Conservation (phyloP, 2,329 filamentous ascomycete species). For the Ilyonectria robusta region DNA sequence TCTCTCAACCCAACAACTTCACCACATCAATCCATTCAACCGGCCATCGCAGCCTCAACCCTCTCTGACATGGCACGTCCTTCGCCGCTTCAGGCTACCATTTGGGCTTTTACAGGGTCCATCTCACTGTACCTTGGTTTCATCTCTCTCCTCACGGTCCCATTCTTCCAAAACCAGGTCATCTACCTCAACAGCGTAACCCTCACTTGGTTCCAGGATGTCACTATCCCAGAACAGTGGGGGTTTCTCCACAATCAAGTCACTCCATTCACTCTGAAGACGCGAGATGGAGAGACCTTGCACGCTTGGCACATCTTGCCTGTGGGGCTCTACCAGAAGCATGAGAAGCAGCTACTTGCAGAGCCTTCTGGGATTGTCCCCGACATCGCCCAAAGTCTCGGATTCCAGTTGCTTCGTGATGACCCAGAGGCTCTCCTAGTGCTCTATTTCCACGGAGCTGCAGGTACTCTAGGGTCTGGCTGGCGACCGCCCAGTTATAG, state of each 20-base stretch:
- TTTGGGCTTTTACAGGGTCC: neutral
- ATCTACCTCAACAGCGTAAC: constrained; percentile 67
- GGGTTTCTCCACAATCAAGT: constrained; percentile 80
- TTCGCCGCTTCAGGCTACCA: neutral
- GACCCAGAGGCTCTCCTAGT: constrained; percentile 61
- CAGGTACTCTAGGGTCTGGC: constrained; percentile 69
- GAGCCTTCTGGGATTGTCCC: constrained; percentile 26
- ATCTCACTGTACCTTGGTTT: neutral
- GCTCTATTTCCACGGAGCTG: constrained; percentile 69
- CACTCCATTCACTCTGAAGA: constrained; percentile 76
- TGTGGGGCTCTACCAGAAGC: constrained; percentile 57
- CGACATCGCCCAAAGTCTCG: constrained; percentile 40
- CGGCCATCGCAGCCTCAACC: neutral
- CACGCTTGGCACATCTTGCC: constrained; percentile 83
- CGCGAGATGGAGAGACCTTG: constrained; percentile 74
- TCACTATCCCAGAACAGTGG: constrained; percentile 75
- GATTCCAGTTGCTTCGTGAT: constrained; percentile 61
- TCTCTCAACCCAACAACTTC: neutral
- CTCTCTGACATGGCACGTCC: neutral
- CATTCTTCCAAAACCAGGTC: constrained; percentile 34
- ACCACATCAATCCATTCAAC: neutral
- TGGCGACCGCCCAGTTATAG: constrained; percentile 70
- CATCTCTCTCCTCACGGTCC: neutral
- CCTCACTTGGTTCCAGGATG: constrained; percentile 65
- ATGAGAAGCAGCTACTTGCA: constrained; percentile 62